Base-by-base conservation (phyloP, 2,329 filamentous ascomycete genomes). In the Colletotrichum shisoi region DNA sequence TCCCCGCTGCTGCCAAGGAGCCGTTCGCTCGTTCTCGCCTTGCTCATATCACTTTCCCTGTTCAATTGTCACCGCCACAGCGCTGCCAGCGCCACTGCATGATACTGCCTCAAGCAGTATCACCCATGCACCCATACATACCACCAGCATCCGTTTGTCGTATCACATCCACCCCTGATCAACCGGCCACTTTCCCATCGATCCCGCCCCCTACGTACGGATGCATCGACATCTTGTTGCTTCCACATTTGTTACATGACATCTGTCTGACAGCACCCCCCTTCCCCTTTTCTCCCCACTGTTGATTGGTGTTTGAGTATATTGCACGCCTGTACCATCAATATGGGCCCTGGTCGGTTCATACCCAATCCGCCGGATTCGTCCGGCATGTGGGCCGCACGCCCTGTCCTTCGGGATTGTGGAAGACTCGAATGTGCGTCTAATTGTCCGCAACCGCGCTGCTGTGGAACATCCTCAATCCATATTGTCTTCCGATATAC, bases 371-470 rank as follows among this genome's bases (percentile, higher is more conserved):
- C 49, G 40, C 42, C 49, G 57, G 62, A 48, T 62, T 65, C 42
- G 49, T 40, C 57, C 57, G 62, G 49, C 57, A 65, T 61, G 57
- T 65, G 62, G 62, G 48, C 24, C 45, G 34, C 34, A 7, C 49
- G 19, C 27, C 57, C 57, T 49, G 57, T 45, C 42, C 31, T 61
- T 65, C 49, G 57, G 62, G 53, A 62, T 65, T 49, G 24, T 65
- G 48, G 62, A 44, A 65, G 21, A 60, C 46, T 42, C n/a, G 21
- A 62, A 56, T 49, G 57, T 65, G 62, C 57, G 62, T 62, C 57
- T 65, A 59, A 48, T 40, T 37, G 57, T 58, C 57, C 49, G 57
- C 21, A 49, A 42, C 45, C 44, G 34, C 45, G 57, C n/a, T 39
- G 19, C 27, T 21, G 11, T 31, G 57, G 31, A 51, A 48, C 57